Evolutionary conservation across 2,329 filamentous ascomycete species (phyloP).

Genomic region (Hymenotorrendiella dingleyae): DNA sequence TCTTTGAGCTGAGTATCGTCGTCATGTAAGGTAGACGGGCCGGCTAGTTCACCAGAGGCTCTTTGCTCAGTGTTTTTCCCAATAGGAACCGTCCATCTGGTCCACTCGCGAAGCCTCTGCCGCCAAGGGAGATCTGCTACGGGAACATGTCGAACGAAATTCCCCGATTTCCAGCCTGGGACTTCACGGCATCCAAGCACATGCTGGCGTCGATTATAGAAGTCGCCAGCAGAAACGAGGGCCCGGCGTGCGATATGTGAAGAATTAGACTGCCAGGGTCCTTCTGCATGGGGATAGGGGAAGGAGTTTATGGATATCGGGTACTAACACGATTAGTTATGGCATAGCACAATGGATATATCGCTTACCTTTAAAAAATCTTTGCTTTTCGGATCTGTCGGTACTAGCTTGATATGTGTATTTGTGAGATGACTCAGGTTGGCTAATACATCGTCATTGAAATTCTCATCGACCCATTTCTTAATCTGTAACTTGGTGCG

Average conservation of each 20-base stretch:
- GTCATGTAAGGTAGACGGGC: too few relatives aligned
- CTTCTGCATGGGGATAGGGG: neutral
- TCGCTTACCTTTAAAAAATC: too few relatives aligned
- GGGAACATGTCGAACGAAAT: conserved; percentile 17
- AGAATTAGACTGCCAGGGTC: conserved; percentile 9
- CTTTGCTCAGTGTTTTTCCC: conserved; percentile 4
- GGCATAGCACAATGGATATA: too few relatives aligned
- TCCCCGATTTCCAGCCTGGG: conserved; percentile 4
- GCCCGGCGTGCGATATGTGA: conserved; percentile 22
- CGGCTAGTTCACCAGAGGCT: neutral
- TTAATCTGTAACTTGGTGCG: neutral
- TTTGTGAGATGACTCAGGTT: conserved; percentile 24
- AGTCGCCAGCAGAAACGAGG: conserved; percentile 17
- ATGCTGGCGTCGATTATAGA: conserved; percentile 12
- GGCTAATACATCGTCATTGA: conserved; percentile 12
- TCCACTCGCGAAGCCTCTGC: conserved; percentile 25
- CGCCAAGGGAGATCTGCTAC: conserved; percentile 24
- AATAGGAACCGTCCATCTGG: conserved; percentile 25
- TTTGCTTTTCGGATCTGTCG: too few relatives aligned
- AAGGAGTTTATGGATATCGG: conserved; percentile 8
- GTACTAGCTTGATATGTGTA: too few relatives aligned
- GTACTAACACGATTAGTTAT: conserved; percentile 8
- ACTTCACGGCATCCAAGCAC: conserved; percentile 15
- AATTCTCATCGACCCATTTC: conserved; percentile 8
- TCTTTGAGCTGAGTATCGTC: too few relatives aligned